Evolutionary conservation across 768 basidiomycete genomes (phyloP), one percentile per base, ranked within the genome.

Genomic region (Auriscalpium microsporum): DNA sequence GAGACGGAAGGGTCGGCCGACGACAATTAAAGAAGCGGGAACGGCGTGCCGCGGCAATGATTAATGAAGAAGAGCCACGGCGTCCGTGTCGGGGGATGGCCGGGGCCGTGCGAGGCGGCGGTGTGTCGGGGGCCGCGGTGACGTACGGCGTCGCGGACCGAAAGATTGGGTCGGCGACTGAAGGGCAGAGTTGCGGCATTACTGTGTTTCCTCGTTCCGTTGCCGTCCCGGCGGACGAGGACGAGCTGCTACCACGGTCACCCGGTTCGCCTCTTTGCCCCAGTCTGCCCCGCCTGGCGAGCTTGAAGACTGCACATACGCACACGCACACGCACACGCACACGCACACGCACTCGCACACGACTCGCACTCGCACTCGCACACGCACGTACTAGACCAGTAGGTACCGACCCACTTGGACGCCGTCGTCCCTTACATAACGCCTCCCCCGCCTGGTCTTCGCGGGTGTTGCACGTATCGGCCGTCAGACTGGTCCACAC

Each of bases 81-180:
- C n/a, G n/a, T 42, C 40, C 40, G 40, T 10, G n/a, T 42, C 11
- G 40, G 40, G 40, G 40, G 40, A 42, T 42, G 40, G 40, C 40
- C n/a, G 40, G 11, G 40, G 40, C 40, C 11, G n/a, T 42, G 40
- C 40, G 40, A 11, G 11, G 40, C 17, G 1, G 5, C 1, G n/a
- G 16, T 4, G 17, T 54, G 45, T 7, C 8, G 10, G 28, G 57
- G 55, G 57, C 58, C 56, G 52, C 50, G 57, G 58, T 56, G 55
- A 9, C 51, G 51, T 52, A 47, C 50, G 34, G 21, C n/a, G 34
- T 21, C 34, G 37, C 48, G 44, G 48, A 48, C 17, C 28, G 35
- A 35, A 59, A 59, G 48, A 53, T 60, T 48, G 45, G 35, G 23
- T 50, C 59, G 59, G 59, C 59, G 59, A 56, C 37, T 47, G 53